phyloP scores from a whole-genome alignment of 2,329 filamentous ascomycete species.

The Aspergillus puulaauensis region DNA sequence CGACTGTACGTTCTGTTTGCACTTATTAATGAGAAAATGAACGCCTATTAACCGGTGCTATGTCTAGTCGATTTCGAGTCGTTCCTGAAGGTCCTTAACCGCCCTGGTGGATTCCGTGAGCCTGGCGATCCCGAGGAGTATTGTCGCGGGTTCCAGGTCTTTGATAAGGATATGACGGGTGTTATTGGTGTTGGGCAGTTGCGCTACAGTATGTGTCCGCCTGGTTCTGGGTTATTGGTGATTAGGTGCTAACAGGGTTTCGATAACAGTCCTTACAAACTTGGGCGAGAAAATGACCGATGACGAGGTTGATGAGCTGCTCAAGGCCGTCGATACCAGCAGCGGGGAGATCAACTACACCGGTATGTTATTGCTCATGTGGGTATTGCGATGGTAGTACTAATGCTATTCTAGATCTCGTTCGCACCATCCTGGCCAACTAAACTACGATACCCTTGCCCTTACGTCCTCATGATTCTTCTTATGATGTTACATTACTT shows the following conservation, averaged over 20 bases:
- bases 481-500: slow-evolving; percentile 11
- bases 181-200: slow-evolving; percentile 97
- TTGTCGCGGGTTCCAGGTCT: slow-evolving; percentile 97
- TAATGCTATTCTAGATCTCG: slow-evolving; percentile 62
- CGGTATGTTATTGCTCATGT: slow-evolving; percentile 59
- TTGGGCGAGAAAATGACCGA: slow-evolving; percentile 99
- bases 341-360: slow-evolving; percentile 97
- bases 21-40: not conserved
- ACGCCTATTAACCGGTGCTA: not conserved
- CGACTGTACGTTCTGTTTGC: slow-evolving; percentile 70
- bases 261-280: slow-evolving; percentile 77
- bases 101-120: slow-evolving; percentile 96
- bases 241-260: slow-evolving; percentile 1
- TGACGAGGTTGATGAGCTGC: slow-evolving; percentile 96
- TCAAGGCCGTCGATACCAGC: slow-evolving; percentile 96
- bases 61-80: slow-evolving; percentile 89
- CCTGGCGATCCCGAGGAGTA: slow-evolving; percentile 98
- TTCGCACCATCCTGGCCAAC: slow-evolving; percentile 84
- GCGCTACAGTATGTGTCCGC: slow-evolving; percentile 66
- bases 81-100: slow-evolving; percentile 95
- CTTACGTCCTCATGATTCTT: slow-evolving; percentile 23
- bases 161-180: slow-evolving; percentile 98
- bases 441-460: slow-evolving; percentile 47
- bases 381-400: not conserved
- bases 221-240: not conserved